Conservation (phyloP, 306 rosid species). For the Coriaria nepalensis region DNA sequence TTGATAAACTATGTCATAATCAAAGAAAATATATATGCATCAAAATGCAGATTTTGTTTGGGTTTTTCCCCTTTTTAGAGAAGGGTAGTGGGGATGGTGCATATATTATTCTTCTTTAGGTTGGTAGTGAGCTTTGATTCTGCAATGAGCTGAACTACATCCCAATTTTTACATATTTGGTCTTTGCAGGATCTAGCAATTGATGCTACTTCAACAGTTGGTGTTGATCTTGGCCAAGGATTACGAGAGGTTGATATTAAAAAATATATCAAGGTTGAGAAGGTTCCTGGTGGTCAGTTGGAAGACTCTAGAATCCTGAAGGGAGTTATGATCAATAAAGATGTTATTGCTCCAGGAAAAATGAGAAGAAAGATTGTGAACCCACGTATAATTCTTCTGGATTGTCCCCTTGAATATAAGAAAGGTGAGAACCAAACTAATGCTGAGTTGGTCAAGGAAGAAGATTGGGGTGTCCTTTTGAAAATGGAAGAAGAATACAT, state of each 20-base stretch:
- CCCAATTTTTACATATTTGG: slow-evolving; percentile 8
- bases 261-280: slow-evolving; percentile 91
- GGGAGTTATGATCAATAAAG: slow-evolving; percentile 93
- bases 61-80: too few species aligned
- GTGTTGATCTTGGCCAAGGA: slow-evolving; percentile 87
- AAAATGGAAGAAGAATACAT: slow-evolving; percentile 89
- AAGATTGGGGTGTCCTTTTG: slow-evolving; percentile 79
- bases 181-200: slow-evolving; percentile 69
- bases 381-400: slow-evolving; percentile 87
- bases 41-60: too few species aligned
- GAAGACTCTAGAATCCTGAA: slow-evolving; percentile 74
- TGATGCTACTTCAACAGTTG: slow-evolving; percentile 79
- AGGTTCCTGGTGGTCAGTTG: slow-evolving; percentile 84
- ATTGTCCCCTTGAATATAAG: slow-evolving; percentile 80
- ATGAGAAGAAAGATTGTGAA: slow-evolving; percentile 89
- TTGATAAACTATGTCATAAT: too few species aligned
- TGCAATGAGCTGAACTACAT: slow-evolving; percentile 3
- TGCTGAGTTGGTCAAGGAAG: slow-evolving; percentile 82
- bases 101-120: too few species aligned
- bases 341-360: slow-evolving; percentile 86
- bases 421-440: slow-evolving; percentile 96
- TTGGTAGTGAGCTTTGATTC: too few species aligned
- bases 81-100: too few species aligned
- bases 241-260: slow-evolving; percentile 84
- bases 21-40: too few species aligned